Base-by-base conservation (phyloP, 106 monocot species). In the Iris macrosiphon region DNA sequence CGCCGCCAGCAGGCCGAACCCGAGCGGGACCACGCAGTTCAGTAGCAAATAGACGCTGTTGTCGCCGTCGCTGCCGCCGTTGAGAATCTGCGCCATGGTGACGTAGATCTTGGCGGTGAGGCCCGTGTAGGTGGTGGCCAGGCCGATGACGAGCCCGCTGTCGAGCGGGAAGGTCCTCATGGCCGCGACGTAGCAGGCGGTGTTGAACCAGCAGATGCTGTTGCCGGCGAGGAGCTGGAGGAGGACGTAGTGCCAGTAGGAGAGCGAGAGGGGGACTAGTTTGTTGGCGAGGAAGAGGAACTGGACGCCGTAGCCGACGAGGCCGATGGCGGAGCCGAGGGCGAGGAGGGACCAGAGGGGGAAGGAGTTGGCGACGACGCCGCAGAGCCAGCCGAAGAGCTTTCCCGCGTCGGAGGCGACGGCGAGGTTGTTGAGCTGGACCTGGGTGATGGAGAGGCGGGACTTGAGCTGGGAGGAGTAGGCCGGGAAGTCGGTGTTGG, bases 371-470 rank as follows among this genome's bases (percentile, higher is more conserved):
- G 70, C 68, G 1, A 81, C 87, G n/a, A 87, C 4, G 21, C 87
- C 87, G 19, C 81, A 71, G 39, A 75, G 32, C 77, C 77, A 81
- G 19, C 74, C 87, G 24, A 87, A 72, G 63, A 74, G 66, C 54
- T 87, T 87, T 13, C 87, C 87, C 12, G 74, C 70, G 45, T 87
- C 87, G 17, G 81, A 81, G 40, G 87, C 81, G 55, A 87, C 66
- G 54, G 87, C 77, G 39, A 87, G 81, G 67, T 67, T 63, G 67
- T 77, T 83, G 54, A 89, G 73, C 64, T 79, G 63, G 24, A 89
- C 37, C 45, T 89, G 89, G n/a, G 83, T 71, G 65, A 89, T 67
- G 47, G 61, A 47, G 26, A 83, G 79, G 79, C 76, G 18, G 89
- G 83, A 76, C n/a, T n/a, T n/a, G n/a, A n/a, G n/a, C n/a, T n/a